phyloP scores from a whole-genome alignment of 2,329 filamentous ascomycete species.

The Apiospora malaysiana region DNA sequence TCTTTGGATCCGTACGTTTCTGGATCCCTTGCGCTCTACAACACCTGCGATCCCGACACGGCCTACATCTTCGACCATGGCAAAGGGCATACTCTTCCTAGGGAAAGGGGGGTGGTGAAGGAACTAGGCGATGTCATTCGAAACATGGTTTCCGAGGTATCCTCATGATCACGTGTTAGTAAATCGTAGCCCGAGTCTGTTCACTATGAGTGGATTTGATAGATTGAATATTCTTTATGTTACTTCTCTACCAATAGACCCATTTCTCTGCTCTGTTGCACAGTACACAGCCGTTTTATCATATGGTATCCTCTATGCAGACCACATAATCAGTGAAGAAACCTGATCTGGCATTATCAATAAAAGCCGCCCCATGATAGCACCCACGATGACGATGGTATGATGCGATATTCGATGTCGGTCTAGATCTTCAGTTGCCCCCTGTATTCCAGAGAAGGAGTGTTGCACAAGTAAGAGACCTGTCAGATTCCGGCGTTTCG shows the following conservation, averaged over 20 bases:
- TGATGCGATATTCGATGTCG: not conserved
- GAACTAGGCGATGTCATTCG: conserved; percentile 53
- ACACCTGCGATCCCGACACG: conserved; percentile 64
- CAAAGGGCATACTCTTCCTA: conserved; percentile 67
- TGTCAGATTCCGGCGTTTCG: not conserved
- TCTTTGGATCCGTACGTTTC: conserved; percentile 65
- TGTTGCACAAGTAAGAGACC: not conserved
- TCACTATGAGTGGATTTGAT: conserved; percentile 51
- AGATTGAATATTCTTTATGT: not conserved
- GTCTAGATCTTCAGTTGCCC: not conserved
- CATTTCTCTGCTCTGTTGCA: not conserved
- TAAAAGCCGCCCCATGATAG: not conserved
- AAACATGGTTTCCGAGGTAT: conserved; percentile 36
- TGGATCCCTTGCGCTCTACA: conserved; percentile 65
- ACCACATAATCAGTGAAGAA: not conserved
- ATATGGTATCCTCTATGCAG: not conserved
- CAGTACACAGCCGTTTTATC: not conserved
- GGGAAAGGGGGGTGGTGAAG: conserved; percentile 54
- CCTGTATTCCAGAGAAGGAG: not conserved
- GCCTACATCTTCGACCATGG: conserved; percentile 69
- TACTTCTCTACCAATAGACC: not conserved
- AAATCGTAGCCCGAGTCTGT: conserved; percentile 24
- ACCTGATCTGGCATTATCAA: not conserved
- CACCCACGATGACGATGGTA: not conserved
- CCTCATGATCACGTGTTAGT: not conserved